Evolutionary conservation across 2,329 filamentous ascomycete genomes (phyloP).

Genomic region (Diaporthe sp.): DNA sequence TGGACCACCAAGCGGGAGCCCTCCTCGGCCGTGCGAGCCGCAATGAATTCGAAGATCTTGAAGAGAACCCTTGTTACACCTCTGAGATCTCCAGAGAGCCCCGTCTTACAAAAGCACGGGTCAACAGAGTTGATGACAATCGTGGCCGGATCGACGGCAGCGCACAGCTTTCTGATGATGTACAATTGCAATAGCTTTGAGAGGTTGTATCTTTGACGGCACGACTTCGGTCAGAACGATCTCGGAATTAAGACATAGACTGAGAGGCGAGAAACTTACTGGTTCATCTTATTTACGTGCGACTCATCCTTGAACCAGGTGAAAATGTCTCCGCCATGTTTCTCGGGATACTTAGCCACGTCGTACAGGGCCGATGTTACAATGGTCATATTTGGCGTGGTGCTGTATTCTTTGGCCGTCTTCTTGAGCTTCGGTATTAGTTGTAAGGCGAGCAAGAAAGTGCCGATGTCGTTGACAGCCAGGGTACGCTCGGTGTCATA

Average conservation of each 20-base stretch:
- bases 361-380: constrained; percentile 44
- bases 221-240: not conserved
- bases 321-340: constrained; percentile 44
- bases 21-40: constrained; percentile 43
- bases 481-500: constrained; percentile 40
- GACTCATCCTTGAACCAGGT: constrained; percentile 42
- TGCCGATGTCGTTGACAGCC: constrained; percentile 42
- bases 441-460: constrained; percentile 40
- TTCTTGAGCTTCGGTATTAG: constrained; percentile 42
- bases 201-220: constrained; percentile 42
- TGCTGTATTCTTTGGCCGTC: constrained; percentile 33
- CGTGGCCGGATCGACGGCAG: constrained; percentile 33
- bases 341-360: constrained; percentile 44
- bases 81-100: constrained; percentile 37
- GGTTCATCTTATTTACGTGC: constrained; percentile 37
- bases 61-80: constrained; percentile 25
- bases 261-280: constrained; percentile 18
- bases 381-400: constrained; percentile 42
- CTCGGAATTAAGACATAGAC: not conserved
- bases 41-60: constrained; percentile 39
- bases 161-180: constrained; percentile 37
- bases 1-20: constrained; percentile 43
- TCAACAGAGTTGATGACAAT: constrained; percentile 46
- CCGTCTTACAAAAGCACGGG: constrained; percentile 46
- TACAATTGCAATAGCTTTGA: constrained; percentile 44